Base-by-base conservation (phyloP, 2,329 filamentous ascomycete genomes). In the Monosporascus sp. region DNA sequence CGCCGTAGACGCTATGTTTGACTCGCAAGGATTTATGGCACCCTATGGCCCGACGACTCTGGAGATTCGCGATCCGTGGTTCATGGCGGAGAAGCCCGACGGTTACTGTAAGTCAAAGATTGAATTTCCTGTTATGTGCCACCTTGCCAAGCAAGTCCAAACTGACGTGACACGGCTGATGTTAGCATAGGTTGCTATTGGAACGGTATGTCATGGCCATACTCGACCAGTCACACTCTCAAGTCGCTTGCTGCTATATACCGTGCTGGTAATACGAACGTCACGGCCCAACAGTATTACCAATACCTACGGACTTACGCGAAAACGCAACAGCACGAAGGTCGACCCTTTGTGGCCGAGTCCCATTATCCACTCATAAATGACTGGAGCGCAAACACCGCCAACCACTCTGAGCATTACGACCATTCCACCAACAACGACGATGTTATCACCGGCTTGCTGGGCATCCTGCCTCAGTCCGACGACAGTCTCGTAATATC, bases 171-270 rank as follows among this genome's bases (percentile, higher is more conserved):
- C 9, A 34, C 11, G 31, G 31, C 51, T 58, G 31, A 61, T 50
- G 15, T 59, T 53, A 6, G 61, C 57, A 38, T 63, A 67, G 65
- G 72, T 51, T 75, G 72, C 55, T 68, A 66, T 50, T 76, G 73
- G 74, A 67, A 75, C 51, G 73, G 74, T 1, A 71, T 71, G 55
- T 72, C 69, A n/a, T 76, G 74, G 74, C 73, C 74, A 3, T 76
- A 68, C 55, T 69, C 70, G 2, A 76, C 72, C 1, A 59, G 68
- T 5, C 69, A 74, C 51, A 73, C 68, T 15, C 64, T 75, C 6
- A 69, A 68, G 17, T 72, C 72, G 1, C 64, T 76, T 14, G 72
- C 71, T 15, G 62, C 61, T 4, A 69, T 70, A 54, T 64, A 73
- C 58, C 57, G 65, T 50, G 60, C 64, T 51, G 50, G 57, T 24